phyloP scores from a whole-genome alignment of 2,329 filamentous ascomycete genomes.

The Myriangium duriaei region DNA sequence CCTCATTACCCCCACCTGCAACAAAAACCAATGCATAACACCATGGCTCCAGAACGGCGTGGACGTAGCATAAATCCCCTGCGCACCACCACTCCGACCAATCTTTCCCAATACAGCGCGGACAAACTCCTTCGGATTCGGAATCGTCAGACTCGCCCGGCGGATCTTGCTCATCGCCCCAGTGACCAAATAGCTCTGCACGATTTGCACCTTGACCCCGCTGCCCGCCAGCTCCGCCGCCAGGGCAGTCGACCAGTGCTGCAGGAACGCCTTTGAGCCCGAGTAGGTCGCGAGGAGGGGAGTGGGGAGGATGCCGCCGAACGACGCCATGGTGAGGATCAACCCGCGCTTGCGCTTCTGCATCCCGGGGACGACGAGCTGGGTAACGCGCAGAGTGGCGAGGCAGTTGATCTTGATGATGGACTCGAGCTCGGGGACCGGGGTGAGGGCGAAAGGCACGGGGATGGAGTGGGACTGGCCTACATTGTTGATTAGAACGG shows the following conservation, averaged over 20 bases:
- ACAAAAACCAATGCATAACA: conserved; percentile 70
- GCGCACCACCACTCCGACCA: conserved; percentile 62
- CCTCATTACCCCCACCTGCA: conserved; percentile 46
- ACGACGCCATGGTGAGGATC: conserved; percentile 94
- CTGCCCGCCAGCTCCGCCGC: conserved; percentile 68
- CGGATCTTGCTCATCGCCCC: conserved; percentile 96
- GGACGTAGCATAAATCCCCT: conserved; percentile 68
- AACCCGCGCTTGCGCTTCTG: conserved; percentile 71
- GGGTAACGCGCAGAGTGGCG: conserved; percentile 78
- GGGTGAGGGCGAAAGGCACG: conserved; percentile 72
- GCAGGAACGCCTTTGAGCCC: conserved; percentile 93
- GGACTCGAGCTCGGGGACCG: conserved; percentile 65
- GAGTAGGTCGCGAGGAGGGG: conserved; percentile 92
- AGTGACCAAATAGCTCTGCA: conserved; percentile 85
- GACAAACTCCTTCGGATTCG: conserved; percentile 73
- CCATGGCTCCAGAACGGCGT: conserved; percentile 92
- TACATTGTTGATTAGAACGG: conserved; percentile 92
- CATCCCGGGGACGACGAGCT: conserved; percentile 75
- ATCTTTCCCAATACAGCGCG: conserved; percentile 66
- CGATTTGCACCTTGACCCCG: conserved; percentile 79
- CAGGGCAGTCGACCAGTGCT: conserved; percentile 85
- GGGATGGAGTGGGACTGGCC: conserved; percentile 90
- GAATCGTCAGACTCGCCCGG: conserved; percentile 62
- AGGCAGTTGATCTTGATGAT: conserved; percentile 95
- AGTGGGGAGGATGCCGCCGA: conserved; percentile 83